Conservation (phyloP, 306 rosid species). For the Astragalus glycyphyllos region DNA sequence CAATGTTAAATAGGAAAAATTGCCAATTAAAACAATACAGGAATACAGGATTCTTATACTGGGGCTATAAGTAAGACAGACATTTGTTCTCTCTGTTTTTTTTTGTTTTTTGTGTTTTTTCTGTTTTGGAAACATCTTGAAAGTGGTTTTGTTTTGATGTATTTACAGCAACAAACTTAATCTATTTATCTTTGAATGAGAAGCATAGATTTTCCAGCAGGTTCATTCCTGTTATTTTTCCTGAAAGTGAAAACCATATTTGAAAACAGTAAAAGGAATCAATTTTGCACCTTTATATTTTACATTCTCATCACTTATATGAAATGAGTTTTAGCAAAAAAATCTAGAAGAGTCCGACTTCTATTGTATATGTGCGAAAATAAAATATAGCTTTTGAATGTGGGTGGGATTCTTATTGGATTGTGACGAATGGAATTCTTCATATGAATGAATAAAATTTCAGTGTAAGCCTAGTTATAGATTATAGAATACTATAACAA, state of each 20-base stretch:
- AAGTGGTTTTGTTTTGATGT: conserved; percentile 16
- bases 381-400: background rate
- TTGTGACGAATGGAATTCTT: conserved; percentile 30
- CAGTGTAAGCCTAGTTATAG: conserved; percentile 7
- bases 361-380: background rate
- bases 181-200: conserved; percentile 17
- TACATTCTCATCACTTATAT: conserved; percentile 14
- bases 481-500: conserved; percentile 10
- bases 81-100: conserved; percentile 25
- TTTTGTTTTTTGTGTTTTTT: background rate
- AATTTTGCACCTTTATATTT: background rate
- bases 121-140: conserved; percentile 21
- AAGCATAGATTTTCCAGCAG: conserved; percentile 21
- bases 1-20: background rate
- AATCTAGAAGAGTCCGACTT: conserved; percentile 12
- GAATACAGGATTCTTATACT: background rate
- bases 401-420: conserved; percentile 5
- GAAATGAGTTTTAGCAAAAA: conserved; percentile 23
- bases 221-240: background rate
- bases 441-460: conserved; percentile 33
- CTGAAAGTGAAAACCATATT: background rate
- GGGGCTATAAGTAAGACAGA: background rate
- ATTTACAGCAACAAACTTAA: background rate
- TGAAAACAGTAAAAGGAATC: conserved; percentile 19
- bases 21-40: conserved; percentile 18